These are phyloP conservation scores for Exidia glandulosa DNA, from an alignment of 768 basidiomycete species.

Conservation along the genomic window DNA sequence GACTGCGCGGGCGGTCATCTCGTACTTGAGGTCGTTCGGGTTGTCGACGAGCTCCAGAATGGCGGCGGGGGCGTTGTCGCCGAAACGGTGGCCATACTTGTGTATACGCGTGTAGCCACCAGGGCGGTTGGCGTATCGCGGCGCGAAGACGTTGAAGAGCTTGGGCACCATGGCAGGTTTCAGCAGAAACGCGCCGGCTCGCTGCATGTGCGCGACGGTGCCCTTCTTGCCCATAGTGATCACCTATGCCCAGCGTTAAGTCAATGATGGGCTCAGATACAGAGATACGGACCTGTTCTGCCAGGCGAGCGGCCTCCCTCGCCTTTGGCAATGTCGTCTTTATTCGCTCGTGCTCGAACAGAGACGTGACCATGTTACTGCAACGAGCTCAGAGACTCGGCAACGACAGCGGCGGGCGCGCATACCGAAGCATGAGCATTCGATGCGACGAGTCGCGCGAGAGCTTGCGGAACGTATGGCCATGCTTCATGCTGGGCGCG, in stretches of 20 bases:
- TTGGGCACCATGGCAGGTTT: slow-evolving; percentile 64
- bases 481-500: slow-evolving; percentile 74
- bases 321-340: slow-evolving; percentile 94
- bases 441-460: slow-evolving; percentile 87
- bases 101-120: slow-evolving; percentile 96
- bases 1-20: slow-evolving; percentile 78
- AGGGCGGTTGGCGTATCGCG: slow-evolving; percentile 68
- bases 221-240: slow-evolving; percentile 90
- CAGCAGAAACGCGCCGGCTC: slow-evolving; percentile 72
- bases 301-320: slow-evolving; percentile 78
- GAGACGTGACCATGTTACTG: slow-evolving; percentile 88
- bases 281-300: slow-evolving; percentile 64
- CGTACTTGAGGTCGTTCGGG: slow-evolving; percentile 76
- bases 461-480: slow-evolving; percentile 83
- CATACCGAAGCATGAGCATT: slow-evolving; percentile 84
- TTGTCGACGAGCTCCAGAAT: slow-evolving; percentile 94
- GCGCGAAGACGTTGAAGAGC: slow-evolving; percentile 67
- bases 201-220: slow-evolving; percentile 51
- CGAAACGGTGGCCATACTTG: slow-evolving; percentile 77
- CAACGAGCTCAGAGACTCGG: neutral
- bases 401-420: neutral
- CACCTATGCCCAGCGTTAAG: slow-evolving; percentile 35
- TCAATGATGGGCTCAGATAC: neutral
- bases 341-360: slow-evolving; percentile 91
- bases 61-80: slow-evolving; percentile 89